These are phyloP conservation scores for Logfia minima DNA, from an alignment of 129 eudicot genomes.

Conservation along the genomic window DNA sequence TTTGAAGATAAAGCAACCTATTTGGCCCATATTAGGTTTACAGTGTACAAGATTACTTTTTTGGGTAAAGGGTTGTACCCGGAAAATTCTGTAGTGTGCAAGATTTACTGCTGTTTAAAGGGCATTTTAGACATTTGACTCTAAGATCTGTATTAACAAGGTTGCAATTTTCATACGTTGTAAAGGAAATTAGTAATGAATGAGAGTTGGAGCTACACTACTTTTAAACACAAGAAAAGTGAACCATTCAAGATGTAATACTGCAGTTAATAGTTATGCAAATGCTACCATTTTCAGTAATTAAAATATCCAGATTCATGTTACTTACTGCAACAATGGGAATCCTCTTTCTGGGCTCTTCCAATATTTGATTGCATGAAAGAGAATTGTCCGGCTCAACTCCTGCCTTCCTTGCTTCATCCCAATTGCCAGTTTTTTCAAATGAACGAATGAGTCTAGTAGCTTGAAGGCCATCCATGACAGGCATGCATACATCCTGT, in stretches of 20 bases:
- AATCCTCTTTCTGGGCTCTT: constrained; percentile 39
- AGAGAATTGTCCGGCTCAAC: constrained; percentile 46
- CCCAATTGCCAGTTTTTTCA: constrained; percentile 89
- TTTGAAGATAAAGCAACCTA: no score
- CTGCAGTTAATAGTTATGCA: constrained; percentile 2
- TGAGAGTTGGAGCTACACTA: not conserved
- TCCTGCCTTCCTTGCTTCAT: constrained; percentile 79
- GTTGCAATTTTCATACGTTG: not conserved
- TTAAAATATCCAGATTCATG: constrained; percentile 14
- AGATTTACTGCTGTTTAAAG: no score
- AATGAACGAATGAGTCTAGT: constrained; percentile 82
- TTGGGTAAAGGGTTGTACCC: no score
- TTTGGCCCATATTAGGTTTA: no score
- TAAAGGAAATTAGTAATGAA: not conserved
- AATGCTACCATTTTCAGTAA: not conserved
- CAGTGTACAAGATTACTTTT: no score
- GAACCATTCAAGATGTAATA: not conserved
- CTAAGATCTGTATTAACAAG: not conserved
- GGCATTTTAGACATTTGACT: not conserved
- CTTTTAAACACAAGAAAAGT: not conserved
- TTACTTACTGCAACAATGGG: constrained; percentile 72
- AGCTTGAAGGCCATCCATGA: constrained; percentile 93
- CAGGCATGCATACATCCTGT: constrained; percentile 98
- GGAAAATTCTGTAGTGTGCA: no score
- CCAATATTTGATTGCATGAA: constrained; percentile 21